Evolutionary conservation across 192 early-diverging fungal genomes (phyloP).

Genomic region (Phycomyces nitens): DNA sequence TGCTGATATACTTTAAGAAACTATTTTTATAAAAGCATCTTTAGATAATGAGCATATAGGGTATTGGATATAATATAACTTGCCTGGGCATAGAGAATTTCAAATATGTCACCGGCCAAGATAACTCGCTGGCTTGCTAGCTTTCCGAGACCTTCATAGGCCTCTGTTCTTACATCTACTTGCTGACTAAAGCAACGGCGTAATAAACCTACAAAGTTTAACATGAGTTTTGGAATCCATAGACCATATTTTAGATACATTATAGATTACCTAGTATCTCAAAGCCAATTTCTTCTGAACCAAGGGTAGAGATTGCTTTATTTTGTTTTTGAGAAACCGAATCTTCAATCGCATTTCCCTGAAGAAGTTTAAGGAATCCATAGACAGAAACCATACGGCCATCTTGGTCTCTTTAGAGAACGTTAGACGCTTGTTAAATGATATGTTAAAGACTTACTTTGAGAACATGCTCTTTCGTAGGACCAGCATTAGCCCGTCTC

Average conservation of each 20-base stretch:
- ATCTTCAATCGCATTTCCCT: slow-evolving; percentile 24
- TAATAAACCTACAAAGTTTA: slow-evolving; percentile 49
- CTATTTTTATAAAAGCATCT: slow-evolving; percentile 18
- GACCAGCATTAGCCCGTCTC: slow-evolving; percentile 62
- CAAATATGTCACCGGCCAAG: slow-evolving; percentile 44
- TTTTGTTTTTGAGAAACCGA: background rate
- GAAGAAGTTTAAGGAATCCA: slow-evolving; percentile 56
- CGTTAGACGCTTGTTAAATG: too few species aligned
- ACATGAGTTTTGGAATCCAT: slow-evolving; percentile 16
- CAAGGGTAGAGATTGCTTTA: slow-evolving; percentile 13
- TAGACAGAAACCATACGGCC: slow-evolving; percentile 58
- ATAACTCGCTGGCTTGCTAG: slow-evolving; percentile 38
- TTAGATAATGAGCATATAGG: background rate
- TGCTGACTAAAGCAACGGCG: slow-evolving; percentile 71
- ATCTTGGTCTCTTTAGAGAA: slow-evolving; percentile 43
- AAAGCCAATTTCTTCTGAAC: slow-evolving; percentile 27
- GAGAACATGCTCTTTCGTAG: slow-evolving; percentile 69
- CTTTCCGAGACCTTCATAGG: slow-evolving; percentile 54
- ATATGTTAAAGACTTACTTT: slow-evolving; percentile 45
- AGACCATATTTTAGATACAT: background rate
- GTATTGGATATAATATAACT: background rate
- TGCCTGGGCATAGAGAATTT: slow-evolving; percentile 50
- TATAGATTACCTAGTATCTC: slow-evolving; percentile 50
- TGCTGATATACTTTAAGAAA: slow-evolving; percentile 43
- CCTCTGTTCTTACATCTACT: slow-evolving; percentile 48